Percentiles rank a stretch among this genome's conserved stretches.
Evolutionary conservation across 352 stramenopile species (phyloP).

Genomic region (Pythium graminicola): DNA sequence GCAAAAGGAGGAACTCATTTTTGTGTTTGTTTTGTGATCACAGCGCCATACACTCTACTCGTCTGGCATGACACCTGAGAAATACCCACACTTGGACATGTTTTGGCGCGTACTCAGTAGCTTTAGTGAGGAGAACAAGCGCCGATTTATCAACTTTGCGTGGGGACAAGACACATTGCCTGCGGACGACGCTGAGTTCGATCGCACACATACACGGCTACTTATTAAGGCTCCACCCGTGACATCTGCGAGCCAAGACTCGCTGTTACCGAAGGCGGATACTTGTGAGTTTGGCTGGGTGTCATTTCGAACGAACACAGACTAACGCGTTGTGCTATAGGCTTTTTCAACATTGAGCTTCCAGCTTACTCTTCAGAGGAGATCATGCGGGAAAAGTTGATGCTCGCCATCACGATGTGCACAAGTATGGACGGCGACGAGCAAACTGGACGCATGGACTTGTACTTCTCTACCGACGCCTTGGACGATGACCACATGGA

Average conservation of each 20-base stretch:
- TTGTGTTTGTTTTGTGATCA: not conserved
- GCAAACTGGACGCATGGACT: conserved; percentile 53
- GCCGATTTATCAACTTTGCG: conserved; percentile 79
- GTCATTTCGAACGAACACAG: no score
- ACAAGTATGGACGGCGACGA: conserved; percentile 81
- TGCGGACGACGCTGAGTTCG: conserved; percentile 71
- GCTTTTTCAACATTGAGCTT: conserved; percentile 82
- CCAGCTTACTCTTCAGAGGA: conserved; percentile 66
- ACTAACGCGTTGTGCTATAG: no score
- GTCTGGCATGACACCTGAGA: conserved; percentile 64
- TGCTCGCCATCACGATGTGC: conserved; percentile 69
- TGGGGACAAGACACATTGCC: conserved; percentile 79
- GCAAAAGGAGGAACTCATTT: no score
- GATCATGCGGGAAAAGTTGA: conserved; percentile 61
- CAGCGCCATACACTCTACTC: conserved; percentile 73
- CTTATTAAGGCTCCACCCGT: conserved; percentile 59
- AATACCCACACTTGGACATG: conserved; percentile 62
- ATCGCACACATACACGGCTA: conserved; percentile 64
- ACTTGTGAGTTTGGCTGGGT: conserved; percentile 36
- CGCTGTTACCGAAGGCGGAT: conserved; percentile 64
- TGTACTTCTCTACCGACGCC: conserved; percentile 64
- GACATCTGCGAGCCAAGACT: conserved; percentile 37
- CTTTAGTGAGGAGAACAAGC: conserved; percentile 73
- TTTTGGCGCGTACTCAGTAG: conserved; percentile 63
- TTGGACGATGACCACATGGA: conserved; percentile 54